These are phyloP conservation scores for Blastocystis sp. DNA, from an alignment of 352 stramenopile species.

Conservation along the genomic window DNA sequence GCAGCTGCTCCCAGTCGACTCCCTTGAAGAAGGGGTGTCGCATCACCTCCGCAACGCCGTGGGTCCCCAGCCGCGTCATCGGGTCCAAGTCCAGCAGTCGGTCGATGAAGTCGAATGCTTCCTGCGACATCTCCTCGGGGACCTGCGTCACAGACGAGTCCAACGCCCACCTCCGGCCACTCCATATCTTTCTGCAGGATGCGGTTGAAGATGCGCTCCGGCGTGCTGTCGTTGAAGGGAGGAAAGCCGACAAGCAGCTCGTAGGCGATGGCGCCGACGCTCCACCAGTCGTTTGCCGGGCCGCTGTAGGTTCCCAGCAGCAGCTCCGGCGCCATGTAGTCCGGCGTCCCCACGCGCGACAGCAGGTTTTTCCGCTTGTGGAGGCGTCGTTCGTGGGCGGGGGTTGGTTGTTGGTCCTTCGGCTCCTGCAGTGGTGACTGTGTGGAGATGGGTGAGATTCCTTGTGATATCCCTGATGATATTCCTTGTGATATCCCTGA, in stretches of 20 bases:
- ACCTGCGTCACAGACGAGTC: constrained; percentile 76
- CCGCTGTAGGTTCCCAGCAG: constrained; percentile 75
- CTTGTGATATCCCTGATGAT: too few relatives aligned
- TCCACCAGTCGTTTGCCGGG: constrained; percentile 93
- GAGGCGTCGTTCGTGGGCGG: too few relatives aligned
- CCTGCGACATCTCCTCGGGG: constrained; percentile 64
- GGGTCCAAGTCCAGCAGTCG: constrained; percentile 68
- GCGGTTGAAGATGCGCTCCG: constrained; percentile 70
- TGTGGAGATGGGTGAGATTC: too few relatives aligned
- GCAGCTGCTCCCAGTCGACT: constrained; percentile 60
- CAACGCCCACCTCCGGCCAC: constrained; percentile 68
- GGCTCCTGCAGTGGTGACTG: too few relatives aligned
- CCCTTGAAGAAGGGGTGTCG: constrained; percentile 80
- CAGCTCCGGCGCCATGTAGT: constrained; percentile 97
- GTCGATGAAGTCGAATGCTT: constrained; percentile 73
- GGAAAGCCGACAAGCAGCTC: constrained; percentile 96
- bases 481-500: too few relatives aligned
- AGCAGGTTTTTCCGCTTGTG: constrained; percentile 81
- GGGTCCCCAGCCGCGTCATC: constrained; percentile 75
- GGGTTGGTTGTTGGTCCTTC: too few relatives aligned
- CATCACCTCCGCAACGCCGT: constrained; percentile 88
- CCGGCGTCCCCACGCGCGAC: constrained; percentile 91
- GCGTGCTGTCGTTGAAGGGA: constrained; percentile 84
- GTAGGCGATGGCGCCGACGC: constrained; percentile 95
- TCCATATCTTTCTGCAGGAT: constrained; percentile 77